Conservation (phyloP, 2,329 filamentous ascomycete genomes). For the Neofusicoccum cordaticola region DNA sequence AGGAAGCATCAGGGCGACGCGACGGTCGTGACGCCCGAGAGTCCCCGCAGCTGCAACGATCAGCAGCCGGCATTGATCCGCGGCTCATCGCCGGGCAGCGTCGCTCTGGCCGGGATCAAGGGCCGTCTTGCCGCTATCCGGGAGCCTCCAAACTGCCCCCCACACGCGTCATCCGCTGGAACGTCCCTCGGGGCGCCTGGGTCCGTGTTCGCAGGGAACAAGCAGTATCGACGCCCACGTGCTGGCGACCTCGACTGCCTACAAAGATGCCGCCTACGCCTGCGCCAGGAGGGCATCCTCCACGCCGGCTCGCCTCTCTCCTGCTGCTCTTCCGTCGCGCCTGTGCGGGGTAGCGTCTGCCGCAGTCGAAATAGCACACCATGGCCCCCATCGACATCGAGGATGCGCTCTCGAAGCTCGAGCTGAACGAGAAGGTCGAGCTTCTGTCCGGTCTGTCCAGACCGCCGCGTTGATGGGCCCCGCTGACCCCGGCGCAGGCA, state of each 20-base stretch:
- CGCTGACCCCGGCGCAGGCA: conserved; percentile 32
- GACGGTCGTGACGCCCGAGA: too few relatives aligned
- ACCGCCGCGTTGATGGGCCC: background rate
- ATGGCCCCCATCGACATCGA: conserved; percentile 14
- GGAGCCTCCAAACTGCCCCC: background rate
- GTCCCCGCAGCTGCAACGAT: too few relatives aligned
- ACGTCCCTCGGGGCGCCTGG: background rate
- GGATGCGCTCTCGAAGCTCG: conserved; percentile 13
- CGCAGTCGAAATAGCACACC: background rate
- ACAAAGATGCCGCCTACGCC: background rate
- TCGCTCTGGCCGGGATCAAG: background rate
- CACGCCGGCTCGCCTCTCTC: background rate
- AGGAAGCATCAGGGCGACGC: too few relatives aligned
- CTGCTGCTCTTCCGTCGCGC: background rate
- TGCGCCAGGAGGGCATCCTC: background rate
- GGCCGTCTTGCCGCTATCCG: background rate
- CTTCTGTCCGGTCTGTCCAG: conserved; percentile 15
- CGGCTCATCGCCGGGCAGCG: background rate
- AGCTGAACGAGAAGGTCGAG: conserved; percentile 18
- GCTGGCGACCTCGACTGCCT: background rate
- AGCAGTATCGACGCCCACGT: background rate
- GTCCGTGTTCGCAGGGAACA: background rate
- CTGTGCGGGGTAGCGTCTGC: background rate
- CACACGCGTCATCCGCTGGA: background rate
- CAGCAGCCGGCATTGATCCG: background rate